Evolutionary conservation across 2,329 filamentous ascomycete genomes (phyloP), one percentile per base, ranked within the genome.

Genomic region (Verticillium nubilum): DNA sequence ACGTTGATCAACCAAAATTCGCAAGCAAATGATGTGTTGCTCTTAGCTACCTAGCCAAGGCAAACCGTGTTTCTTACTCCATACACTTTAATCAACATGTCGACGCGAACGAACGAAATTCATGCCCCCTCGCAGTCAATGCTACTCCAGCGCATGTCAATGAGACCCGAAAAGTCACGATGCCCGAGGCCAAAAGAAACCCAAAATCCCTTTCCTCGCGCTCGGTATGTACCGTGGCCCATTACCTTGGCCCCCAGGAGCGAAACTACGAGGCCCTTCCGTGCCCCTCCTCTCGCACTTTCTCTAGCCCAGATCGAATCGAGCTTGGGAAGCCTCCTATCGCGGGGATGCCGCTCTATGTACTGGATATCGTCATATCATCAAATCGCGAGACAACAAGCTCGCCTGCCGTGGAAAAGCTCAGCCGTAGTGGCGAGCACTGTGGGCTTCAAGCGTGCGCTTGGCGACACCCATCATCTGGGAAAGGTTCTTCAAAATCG

Each of bases 401-500:
- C 25, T 19, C 52, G 13, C 52, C 52, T 53, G 15, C 26, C 52
- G 12, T 28, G 5, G 25, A 7, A 53, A 53, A 29, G 25, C 60
- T 61, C 42, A 63, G 37, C 54, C 60, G 42, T 61, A 63, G 26
- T 63, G 62, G 26, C 52, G 53, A n/a, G 57, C 53, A 25, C 57
- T 59, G 58, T 60, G 62, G 4, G 56, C 58, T 33, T 72, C 68
- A 29, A 70, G 65, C 28, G 73, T 69, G n/a, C 68, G 69, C 61
- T 67, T 69, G 52, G 72, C 69, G 9, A 69, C 65, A 27, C 62
- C 65, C 28, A 77, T 76, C 71, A 83, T 76, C 62, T 68, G 69
- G 37, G 75, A 74, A 10, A 85, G 73, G 64, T 75, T 78, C 68
- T 79, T 79, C 53, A 85, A 70, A 17, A 78, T 73, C 25, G 76